These are phyloP conservation scores for Bipolaris oryzae DNA, from an alignment of 2,329 filamentous ascomycete species.

Conservation along the genomic window DNA sequence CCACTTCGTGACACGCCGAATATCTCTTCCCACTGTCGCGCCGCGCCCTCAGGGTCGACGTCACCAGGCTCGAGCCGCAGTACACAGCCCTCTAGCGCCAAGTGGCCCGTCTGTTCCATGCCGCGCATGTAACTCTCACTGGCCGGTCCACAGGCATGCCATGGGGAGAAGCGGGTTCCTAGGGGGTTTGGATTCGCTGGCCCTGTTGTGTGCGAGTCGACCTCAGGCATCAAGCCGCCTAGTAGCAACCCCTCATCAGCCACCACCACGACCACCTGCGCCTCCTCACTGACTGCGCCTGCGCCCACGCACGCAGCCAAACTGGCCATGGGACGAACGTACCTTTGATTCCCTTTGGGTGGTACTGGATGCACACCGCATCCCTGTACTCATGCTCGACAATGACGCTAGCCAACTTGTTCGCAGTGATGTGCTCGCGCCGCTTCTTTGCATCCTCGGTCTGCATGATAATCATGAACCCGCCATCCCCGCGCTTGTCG, in stretches of 20 bases:
- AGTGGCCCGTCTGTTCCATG: constrained; percentile 48
- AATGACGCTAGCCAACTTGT: constrained; percentile 48
- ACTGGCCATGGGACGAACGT: neutral
- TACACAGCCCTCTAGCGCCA: constrained; percentile 46
- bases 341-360: constrained; percentile 53
- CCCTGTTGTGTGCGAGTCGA: constrained; percentile 49
- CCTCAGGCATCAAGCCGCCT: constrained; percentile 54
- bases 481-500: constrained; percentile 52
- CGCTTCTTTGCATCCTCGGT: constrained; percentile 49
- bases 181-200: constrained; percentile 49
- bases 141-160: constrained; percentile 53
- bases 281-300: neutral
- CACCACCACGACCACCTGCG: neutral
- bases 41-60: constrained; percentile 44
- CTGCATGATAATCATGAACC: constrained; percentile 59
- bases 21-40: constrained; percentile 50
- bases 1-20: constrained; percentile 52
- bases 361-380: constrained; percentile 51
- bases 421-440: constrained; percentile 47
- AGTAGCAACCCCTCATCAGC: constrained; percentile 1
- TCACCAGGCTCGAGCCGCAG: constrained; percentile 49
- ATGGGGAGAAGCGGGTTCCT: constrained; percentile 49
- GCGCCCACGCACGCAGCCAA: neutral
- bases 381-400: constrained; percentile 45
- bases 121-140: constrained; percentile 42